These are phyloP conservation scores for Cardamine resedifolia DNA, from an alignment of 345 rosid genomes.

Conservation along the genomic window DNA sequence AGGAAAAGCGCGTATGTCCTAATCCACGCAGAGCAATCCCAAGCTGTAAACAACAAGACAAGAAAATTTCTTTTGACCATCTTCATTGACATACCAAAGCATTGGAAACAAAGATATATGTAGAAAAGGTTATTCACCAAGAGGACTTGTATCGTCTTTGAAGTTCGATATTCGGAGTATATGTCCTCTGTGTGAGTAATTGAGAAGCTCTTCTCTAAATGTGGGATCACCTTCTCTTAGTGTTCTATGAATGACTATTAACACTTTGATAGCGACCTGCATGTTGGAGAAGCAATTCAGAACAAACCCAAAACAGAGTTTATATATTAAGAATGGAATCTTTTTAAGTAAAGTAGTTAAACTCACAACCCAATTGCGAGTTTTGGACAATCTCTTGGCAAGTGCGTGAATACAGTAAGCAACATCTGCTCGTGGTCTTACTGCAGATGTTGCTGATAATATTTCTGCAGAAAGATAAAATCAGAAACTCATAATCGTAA, in stretches of 20 bases:
- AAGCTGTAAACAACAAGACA: slow-evolving; percentile 51
- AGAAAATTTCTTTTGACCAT: not conserved
- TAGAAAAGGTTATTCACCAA: slow-evolving; percentile 47
- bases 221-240: slow-evolving; percentile 97
- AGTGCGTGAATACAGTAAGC: slow-evolving; percentile 96
- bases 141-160: slow-evolving; percentile 95
- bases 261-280: slow-evolving; percentile 90
- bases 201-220: slow-evolving; percentile 89
- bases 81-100: not conserved
- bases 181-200: slow-evolving; percentile 86
- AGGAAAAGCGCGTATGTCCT: slow-evolving; percentile 82
- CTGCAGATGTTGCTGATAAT: slow-evolving; percentile 77
- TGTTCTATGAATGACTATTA: slow-evolving; percentile 92
- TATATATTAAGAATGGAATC: not conserved
- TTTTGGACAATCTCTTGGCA: slow-evolving; percentile 79
- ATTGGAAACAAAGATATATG: not conserved
- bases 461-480: slow-evolving; percentile 55
- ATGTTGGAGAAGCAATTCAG: slow-evolving; percentile 6
- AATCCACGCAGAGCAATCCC: slow-evolving; percentile 99
- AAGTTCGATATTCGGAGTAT: slow-evolving; percentile 94
- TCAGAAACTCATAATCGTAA: slow-evolving; percentile 6
- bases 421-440: slow-evolving; percentile 94
- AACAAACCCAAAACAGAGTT: slow-evolving; percentile 3
- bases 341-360: not conserved
- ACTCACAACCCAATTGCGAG: slow-evolving; percentile 91